A percentile compares a stretch with the other conserved stretches of the same genome.
Conservation (phyloP, 495 filamentous ascomycete genomes). For the Chaetomium cochliodes region DNA sequence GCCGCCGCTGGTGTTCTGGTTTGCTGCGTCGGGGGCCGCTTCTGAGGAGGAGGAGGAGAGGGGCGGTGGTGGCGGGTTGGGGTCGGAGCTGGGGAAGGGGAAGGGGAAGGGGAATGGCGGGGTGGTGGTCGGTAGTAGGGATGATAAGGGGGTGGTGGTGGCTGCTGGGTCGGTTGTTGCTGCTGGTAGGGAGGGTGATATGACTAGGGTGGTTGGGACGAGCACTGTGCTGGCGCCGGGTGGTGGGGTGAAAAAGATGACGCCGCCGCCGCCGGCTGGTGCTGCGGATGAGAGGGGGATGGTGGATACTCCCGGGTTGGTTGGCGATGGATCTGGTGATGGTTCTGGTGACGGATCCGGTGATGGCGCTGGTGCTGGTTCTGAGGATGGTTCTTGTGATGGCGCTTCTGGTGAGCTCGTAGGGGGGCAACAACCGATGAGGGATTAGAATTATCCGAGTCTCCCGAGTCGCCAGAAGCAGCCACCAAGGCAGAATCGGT, state of each 20-base stretch:
- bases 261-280: constrained; percentile 12
- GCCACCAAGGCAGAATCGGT: constrained; percentile 36
- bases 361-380: not conserved
- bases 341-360: not conserved
- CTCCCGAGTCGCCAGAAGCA: constrained; percentile 2
- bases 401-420: constrained; percentile 1
- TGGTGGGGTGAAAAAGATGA: constrained; percentile 32
- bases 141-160: not conserved
- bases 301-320: constrained; percentile 19
- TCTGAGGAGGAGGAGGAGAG: not conserved
- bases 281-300: constrained; percentile 14
- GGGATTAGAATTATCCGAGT: not conserved
- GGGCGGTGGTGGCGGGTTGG: not conserved
- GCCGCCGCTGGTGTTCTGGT: constrained; percentile 4
- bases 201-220: not conserved
- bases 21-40: constrained; percentile 15
- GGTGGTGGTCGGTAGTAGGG: not conserved
- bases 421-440: constrained; percentile 9
- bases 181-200: not conserved
- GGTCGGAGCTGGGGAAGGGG: not conserved
- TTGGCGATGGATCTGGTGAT: constrained; percentile 1
- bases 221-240: constrained; percentile 15
- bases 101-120: not conserved
- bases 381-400: not conserved
- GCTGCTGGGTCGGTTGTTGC: not conserved